Evolutionary conservation across 2,329 filamentous ascomycete genomes (phyloP), one percentile per base, ranked within the genome.

Genomic region (Metarhizium album): DNA sequence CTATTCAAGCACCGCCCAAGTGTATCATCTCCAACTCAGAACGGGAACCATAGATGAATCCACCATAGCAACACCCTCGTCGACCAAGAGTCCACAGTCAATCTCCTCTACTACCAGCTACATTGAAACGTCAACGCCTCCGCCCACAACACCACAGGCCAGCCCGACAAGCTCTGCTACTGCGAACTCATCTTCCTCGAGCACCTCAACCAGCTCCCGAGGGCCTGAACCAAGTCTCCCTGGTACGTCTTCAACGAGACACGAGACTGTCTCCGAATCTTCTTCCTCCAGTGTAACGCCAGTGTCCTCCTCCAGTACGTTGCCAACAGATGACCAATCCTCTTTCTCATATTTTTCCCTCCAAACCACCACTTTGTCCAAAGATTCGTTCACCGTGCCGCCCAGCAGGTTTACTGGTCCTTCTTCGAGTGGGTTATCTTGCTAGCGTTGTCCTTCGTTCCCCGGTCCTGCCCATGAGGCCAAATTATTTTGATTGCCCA

Each of bases 201-300:
- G 45, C 46, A 52, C 48, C 13, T 33, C 54, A 2, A 27, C 52
- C 27, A 49, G 48, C 14, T 18, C 51, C 14, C 40, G 23, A 38
- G 52, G 50, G 22, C 53, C 60, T 22, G 54, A 54, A 29, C 42
- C 53, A 22, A 48, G 58, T 50, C 37, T 55, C 49, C 54, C 56
- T 50, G 60, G 62, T 57, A 62, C 56, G 57, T 61, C 62, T 18
- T 57, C 57, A 20, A 56, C 59, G 54, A 60, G 58, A 50, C 54
- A 60, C 53, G 53, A 58, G 48, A 55, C 62, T 59, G 54, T 55
- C 56, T 61, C 64, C 51, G 58, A 61, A 60, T 59, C 63, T 60
- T 57, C 56, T 53, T 57, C 58, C 48, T 54, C 54, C 42, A 60
- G 58, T 64, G 57, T 29, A 33, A 18, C 56, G 57, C 53, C 60